A percentile compares a stretch with the other conserved stretches of the same genome.
phyloP scores from a whole-genome alignment of 371 early-diverging fungal species.

The Lichtheimia hyalospora region DNA sequence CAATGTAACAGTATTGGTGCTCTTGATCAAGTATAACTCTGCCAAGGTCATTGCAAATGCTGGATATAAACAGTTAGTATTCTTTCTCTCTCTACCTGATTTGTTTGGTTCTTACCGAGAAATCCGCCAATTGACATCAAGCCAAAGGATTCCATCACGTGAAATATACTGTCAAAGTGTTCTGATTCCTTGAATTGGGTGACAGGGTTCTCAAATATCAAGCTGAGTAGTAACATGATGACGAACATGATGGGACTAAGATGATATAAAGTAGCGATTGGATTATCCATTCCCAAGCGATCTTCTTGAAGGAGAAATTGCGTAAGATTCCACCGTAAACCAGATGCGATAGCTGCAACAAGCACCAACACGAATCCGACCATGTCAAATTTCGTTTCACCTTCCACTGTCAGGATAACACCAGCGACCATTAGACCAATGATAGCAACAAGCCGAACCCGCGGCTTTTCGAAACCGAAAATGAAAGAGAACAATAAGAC shows the following conservation, averaged over 20 bases:
- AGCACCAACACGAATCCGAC: conserved; percentile 69
- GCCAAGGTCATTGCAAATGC: conserved; percentile 87
- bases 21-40: conserved; percentile 81
- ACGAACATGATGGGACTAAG: conserved; percentile 78
- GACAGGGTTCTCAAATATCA: conserved; percentile 64
- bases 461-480: conserved; percentile 81
- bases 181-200: conserved; percentile 42
- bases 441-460: conserved; percentile 62
- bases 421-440: conserved; percentile 82
- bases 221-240: conserved; percentile 51
- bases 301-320: conserved; percentile 77
- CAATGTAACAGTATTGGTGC: conserved; percentile 83
- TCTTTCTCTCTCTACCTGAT: neutral
- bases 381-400: conserved; percentile 74
- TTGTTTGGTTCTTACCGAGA: conserved; percentile 32
- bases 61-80: conserved; percentile 1
- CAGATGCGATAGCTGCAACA: conserved; percentile 76
- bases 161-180: conserved; percentile 40
- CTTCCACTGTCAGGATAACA: conserved; percentile 81
- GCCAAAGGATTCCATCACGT: conserved; percentile 41
- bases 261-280: conserved; percentile 76
- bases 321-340: conserved; percentile 82
- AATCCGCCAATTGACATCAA: conserved; percentile 77
- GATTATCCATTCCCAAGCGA: conserved; percentile 72
- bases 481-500: conserved; percentile 88